phyloP scores from a whole-genome alignment of 2,329 filamentous ascomycete species.

The Fusarium keratoplasticum region DNA sequence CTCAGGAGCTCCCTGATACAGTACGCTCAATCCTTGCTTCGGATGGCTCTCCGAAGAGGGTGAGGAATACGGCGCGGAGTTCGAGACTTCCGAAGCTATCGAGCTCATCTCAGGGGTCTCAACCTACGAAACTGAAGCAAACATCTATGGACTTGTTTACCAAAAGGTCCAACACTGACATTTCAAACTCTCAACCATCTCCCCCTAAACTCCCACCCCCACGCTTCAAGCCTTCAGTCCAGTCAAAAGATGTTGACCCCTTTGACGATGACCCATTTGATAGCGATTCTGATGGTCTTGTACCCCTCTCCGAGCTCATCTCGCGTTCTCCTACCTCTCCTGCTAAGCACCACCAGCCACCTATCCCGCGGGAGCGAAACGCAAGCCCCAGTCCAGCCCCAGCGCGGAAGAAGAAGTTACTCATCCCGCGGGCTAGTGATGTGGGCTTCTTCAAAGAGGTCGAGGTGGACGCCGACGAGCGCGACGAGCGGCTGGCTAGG shows the following conservation, averaged over 20 bases:
- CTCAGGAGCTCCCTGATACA: conserved; percentile 37
- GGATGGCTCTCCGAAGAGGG: conserved; percentile 31
- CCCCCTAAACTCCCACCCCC: not conserved
- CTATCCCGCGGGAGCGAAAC: not conserved
- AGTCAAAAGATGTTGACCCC: not conserved
- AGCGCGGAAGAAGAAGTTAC: conserved; percentile 52
- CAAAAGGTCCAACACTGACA: conserved; percentile 11
- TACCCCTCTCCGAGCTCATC: conserved; percentile 27
- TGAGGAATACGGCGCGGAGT: conserved; percentile 19
- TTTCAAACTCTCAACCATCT: conserved; percentile 10
- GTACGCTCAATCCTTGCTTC: conserved; percentile 42
- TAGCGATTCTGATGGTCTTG: conserved; percentile 33
- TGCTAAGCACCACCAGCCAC: conserved; percentile 15
- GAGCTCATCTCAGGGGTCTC: conserved; percentile 5
- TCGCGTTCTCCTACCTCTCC: conserved; percentile 15
- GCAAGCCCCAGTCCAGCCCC: conserved; percentile 32
- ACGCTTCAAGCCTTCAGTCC: not conserved
- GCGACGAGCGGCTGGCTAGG: conserved; percentile 37
- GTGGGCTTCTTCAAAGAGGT: conserved; percentile 55
- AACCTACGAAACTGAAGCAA: conserved; percentile 45
- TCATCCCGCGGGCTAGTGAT: conserved; percentile 51
- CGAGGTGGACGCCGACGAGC: conserved; percentile 42
- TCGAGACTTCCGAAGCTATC: not conserved
- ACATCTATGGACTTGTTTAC: conserved; percentile 49
- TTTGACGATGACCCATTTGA: not conserved